Evolutionary conservation across 345 rosid genomes (phyloP).

Genomic region (Pistacia integerrima): DNA sequence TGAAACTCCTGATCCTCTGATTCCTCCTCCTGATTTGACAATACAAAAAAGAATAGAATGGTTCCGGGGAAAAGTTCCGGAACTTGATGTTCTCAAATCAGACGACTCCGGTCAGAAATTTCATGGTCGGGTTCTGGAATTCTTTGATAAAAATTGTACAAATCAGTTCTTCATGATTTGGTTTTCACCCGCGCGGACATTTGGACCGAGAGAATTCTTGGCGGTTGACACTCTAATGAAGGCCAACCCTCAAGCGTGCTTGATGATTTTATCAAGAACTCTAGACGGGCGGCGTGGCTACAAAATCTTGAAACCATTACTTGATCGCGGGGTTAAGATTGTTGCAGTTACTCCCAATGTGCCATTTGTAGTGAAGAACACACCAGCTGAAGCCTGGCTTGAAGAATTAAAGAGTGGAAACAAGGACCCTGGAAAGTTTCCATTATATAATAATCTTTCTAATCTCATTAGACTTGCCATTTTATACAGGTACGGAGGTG

Average conservation of each 20-base stretch:
- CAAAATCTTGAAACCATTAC: slow-evolving; percentile 47
- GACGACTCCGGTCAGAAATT: slow-evolving; percentile 37
- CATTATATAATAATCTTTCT: slow-evolving; percentile 61
- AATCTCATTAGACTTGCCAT: slow-evolving; percentile 61
- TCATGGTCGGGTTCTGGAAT: slow-evolving; percentile 42
- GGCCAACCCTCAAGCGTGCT: slow-evolving; percentile 55
- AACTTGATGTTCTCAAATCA: slow-evolving; percentile 54
- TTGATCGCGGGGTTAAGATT: slow-evolving; percentile 45
- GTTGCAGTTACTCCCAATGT: slow-evolving; percentile 53
- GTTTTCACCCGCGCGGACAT: slow-evolving; percentile 55
- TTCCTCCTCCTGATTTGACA: slow-evolving; percentile 49
- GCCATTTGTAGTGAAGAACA: slow-evolving; percentile 46
- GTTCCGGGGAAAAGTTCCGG: slow-evolving; percentile 52
- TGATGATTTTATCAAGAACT: slow-evolving; percentile 55
- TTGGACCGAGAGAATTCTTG: slow-evolving; percentile 56
- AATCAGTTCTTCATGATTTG: slow-evolving; percentile 69
- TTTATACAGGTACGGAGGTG: slow-evolving; percentile 67
- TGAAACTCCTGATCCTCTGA: slow-evolving; percentile 35
- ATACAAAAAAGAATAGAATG: slow-evolving; percentile 52
- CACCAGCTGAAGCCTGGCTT: slow-evolving; percentile 66
- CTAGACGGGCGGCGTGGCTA: slow-evolving; percentile 54
- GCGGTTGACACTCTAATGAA: slow-evolving; percentile 57
- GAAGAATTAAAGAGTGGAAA: slow-evolving; percentile 48
- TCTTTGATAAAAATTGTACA: slow-evolving; percentile 42
- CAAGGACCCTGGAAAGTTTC: slow-evolving; percentile 58